Evolutionary conservation across 78 protist genomes (phyloP).

Genomic region (Dictyostelium firmibasis): DNA sequence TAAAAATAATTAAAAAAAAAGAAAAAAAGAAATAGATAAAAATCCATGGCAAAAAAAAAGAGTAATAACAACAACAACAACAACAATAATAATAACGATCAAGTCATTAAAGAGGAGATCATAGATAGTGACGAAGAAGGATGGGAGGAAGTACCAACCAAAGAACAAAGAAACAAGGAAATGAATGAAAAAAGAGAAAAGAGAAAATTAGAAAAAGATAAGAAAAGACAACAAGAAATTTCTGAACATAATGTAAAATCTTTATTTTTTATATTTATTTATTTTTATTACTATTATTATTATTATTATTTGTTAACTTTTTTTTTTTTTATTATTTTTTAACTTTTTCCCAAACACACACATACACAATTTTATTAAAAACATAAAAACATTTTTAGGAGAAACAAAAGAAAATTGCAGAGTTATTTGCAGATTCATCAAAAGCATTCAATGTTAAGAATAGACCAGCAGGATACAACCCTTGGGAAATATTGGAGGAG

Average conservation of each 20-base stretch:
- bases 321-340: neutral
- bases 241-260: constrained; percentile 6
- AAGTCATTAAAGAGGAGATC: neutral
- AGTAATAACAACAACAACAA: neutral
- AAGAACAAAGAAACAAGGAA: constrained; percentile 15
- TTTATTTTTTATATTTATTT: neutral
- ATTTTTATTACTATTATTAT: neutral
- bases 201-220: constrained; percentile 1
- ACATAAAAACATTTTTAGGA: neutral
- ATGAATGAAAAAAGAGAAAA: neutral
- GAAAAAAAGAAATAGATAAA: no score
- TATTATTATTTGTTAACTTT: neutral
- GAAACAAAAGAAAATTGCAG: constrained; percentile 48
- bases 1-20: no score
- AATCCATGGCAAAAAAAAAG: constrained; percentile 9
- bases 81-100: neutral
- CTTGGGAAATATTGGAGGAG: constrained; percentile 47
- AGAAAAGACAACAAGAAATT: constrained; percentile 22
- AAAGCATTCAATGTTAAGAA: constrained; percentile 6
- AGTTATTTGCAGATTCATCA: constrained; percentile 38
- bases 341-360: no score
- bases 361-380: no score
- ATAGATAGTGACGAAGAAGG: constrained; percentile 20
- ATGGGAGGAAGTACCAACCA: constrained; percentile 29
- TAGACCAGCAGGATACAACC: neutral